Conservation (phyloP, 1,284 basidiomycete genomes). For the Flammula alnicola region DNA sequence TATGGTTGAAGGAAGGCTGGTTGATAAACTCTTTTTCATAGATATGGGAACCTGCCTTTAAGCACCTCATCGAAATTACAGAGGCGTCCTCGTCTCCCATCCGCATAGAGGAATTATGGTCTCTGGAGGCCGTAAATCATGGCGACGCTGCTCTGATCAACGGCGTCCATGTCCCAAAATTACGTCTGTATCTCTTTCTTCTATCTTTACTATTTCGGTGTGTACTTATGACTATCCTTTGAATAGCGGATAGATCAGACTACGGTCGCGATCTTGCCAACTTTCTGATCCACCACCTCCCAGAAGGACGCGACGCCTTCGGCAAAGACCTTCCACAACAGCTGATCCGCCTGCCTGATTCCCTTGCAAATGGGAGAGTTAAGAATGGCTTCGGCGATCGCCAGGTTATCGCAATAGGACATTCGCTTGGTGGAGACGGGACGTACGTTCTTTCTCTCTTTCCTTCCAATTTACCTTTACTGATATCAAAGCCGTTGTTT, state of each 20-base stretch:
- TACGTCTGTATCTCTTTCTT: constrained; percentile 20
- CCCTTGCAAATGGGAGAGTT: constrained; percentile 6
- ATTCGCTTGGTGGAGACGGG: constrained; percentile 30
- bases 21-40: constrained; percentile 8
- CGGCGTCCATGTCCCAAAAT: constrained; percentile 22
- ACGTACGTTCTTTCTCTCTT: constrained; percentile 19
- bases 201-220: background rate
- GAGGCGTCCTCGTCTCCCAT: constrained; percentile 20
- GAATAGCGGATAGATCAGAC: constrained; percentile 28
- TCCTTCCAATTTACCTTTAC: too few relatives aligned
- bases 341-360: constrained; percentile 18
- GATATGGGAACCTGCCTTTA: constrained; percentile 29
- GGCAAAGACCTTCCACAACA: constrained; percentile 20
- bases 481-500: too few relatives aligned
- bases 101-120: constrained; percentile 30
- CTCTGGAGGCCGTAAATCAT: constrained; percentile 27
- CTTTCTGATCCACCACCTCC: constrained; percentile 27
- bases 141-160: constrained; percentile 30
- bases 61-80: constrained; percentile 26
- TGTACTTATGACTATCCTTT: background rate
- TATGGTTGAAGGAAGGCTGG: too few relatives aligned
- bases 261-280: constrained; percentile 31
- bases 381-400: constrained; percentile 23
- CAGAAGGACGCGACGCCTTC: constrained; percentile 17
- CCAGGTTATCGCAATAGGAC: constrained; percentile 22